phyloP scores from a whole-genome alignment of 1,284 basidiomycete species.

The Meira miltonrushii region DNA sequence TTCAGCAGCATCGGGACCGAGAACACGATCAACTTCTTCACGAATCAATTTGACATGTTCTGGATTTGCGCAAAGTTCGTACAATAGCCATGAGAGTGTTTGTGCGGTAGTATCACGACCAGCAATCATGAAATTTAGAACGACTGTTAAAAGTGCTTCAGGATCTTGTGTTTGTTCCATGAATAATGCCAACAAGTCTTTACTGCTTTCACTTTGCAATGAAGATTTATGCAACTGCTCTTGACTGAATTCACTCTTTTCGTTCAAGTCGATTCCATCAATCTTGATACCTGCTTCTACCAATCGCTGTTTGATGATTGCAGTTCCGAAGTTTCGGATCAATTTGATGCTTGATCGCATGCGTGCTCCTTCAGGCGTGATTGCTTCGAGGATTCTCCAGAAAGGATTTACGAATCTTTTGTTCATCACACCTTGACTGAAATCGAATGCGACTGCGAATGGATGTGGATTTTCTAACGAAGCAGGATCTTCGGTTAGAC shows the following conservation, averaged over 20 bases:
- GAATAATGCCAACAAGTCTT: constrained; percentile 42
- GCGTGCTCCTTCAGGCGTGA: constrained; percentile 19
- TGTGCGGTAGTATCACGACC: constrained; percentile 36
- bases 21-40: constrained; percentile 21
- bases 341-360: constrained; percentile 24
- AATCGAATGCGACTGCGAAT: constrained; percentile 50
- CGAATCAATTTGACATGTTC: constrained; percentile 30
- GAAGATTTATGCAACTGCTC: neutral
- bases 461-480: constrained; percentile 36
- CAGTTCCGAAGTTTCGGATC: constrained; percentile 39
- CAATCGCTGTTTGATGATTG: constrained; percentile 40
- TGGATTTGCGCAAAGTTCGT: constrained; percentile 29
- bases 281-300: constrained; percentile 2
- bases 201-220: constrained; percentile 26
- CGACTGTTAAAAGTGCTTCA: constrained; percentile 35
- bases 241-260: constrained; percentile 1
- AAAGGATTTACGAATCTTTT: constrained; percentile 29
- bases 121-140: constrained; percentile 32
- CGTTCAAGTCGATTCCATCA: neutral
- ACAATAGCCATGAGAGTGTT: constrained; percentile 36
- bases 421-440: constrained; percentile 44
- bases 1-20: constrained; percentile 16
- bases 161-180: constrained; percentile 33
- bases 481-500: constrained; percentile 23
- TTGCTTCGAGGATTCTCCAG: constrained; percentile 26